phyloP scores from a whole-genome alignment of 1,284 basidiomycete genomes.

The Papiliotrema terrestris region DNA sequence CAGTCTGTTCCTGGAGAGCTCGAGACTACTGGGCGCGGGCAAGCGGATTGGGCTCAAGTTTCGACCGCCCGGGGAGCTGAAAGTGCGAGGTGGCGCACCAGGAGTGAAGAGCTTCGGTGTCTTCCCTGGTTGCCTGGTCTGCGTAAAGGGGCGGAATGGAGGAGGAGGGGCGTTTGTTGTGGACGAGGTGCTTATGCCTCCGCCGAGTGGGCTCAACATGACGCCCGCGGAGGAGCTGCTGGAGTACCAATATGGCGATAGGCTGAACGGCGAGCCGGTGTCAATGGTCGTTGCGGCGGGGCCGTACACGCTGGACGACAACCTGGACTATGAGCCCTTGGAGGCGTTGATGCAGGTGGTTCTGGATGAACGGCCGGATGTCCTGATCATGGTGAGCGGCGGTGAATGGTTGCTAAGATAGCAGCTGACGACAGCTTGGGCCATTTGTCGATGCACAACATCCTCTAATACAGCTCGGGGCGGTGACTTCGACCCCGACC shows the following conservation, averaged over 20 bases:
- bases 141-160: slow-evolving; percentile 85
- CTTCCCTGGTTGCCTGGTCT: slow-evolving; percentile 86
- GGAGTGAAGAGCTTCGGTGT: slow-evolving; percentile 69
- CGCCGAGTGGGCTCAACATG: slow-evolving; percentile 44
- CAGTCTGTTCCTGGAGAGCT: slow-evolving; percentile 73
- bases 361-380: slow-evolving; percentile 64
- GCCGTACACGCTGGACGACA: slow-evolving; percentile 73
- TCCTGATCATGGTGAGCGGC: slow-evolving; percentile 68
- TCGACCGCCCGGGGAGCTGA: slow-evolving; percentile 55
- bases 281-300: slow-evolving; percentile 70
- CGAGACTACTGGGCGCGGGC: slow-evolving; percentile 71
- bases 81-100: slow-evolving; percentile 61
- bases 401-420: not conserved
- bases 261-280: slow-evolving; percentile 53
- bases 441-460: slow-evolving; percentile 83
- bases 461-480: slow-evolving; percentile 66
- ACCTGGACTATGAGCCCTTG: slow-evolving; percentile 73
- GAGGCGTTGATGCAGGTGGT: slow-evolving; percentile 59
- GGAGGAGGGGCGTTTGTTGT: slow-evolving; percentile 83
- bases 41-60: slow-evolving; percentile 68
- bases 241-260: slow-evolving; percentile 40
- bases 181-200: slow-evolving; percentile 68
- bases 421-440: slow-evolving; percentile 60
- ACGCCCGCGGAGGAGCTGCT: slow-evolving; percentile 37
- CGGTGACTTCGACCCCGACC: slow-evolving; percentile 61